These are phyloP conservation scores for Kandelia obovata DNA, from an alignment of 345 rosid genomes.

Conservation along the genomic window DNA sequence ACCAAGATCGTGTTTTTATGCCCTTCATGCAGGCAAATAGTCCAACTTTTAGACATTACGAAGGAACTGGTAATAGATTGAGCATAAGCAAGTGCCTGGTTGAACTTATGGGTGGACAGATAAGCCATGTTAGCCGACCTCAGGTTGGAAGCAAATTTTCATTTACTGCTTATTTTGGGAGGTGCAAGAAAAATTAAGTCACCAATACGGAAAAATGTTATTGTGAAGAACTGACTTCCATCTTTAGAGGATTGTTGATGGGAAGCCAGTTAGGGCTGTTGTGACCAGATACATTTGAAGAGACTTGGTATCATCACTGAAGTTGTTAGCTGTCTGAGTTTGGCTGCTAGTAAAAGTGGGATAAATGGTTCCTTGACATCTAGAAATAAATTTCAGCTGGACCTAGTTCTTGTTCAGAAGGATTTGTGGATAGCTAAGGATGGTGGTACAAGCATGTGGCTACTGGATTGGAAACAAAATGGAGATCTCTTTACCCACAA, in stretches of 20 bases:
- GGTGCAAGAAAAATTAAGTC: constrained; percentile 34
- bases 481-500: constrained; percentile 32
- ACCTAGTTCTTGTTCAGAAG: constrained; percentile 80
- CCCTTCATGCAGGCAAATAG: constrained; percentile 99
- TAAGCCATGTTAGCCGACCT: constrained; percentile 73
- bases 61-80: constrained; percentile 97
- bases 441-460: constrained; percentile 27
- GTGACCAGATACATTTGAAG: constrained; percentile 84
- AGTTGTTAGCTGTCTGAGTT: constrained; percentile 47
- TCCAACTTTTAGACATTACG: constrained; percentile 82
- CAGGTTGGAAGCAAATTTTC: constrained; percentile 85
- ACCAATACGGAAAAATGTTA: constrained; percentile 43
- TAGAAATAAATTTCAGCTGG: constrained; percentile 47
- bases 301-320: constrained; percentile 83
- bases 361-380: constrained; percentile 48
- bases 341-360: constrained; percentile 31
- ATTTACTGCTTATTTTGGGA: constrained; percentile 62
- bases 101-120: constrained; percentile 91
- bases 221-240: constrained; percentile 61
- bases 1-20: constrained; percentile 84
- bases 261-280: constrained; percentile 84
- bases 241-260: constrained; percentile 79
- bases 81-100: constrained; percentile 94
- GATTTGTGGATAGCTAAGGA: constrained; percentile 79
- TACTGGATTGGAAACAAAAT: constrained; percentile 45